phyloP scores from a whole-genome alignment of 2,329 filamentous ascomycete species.

The Exophiala xenobiotica region DNA sequence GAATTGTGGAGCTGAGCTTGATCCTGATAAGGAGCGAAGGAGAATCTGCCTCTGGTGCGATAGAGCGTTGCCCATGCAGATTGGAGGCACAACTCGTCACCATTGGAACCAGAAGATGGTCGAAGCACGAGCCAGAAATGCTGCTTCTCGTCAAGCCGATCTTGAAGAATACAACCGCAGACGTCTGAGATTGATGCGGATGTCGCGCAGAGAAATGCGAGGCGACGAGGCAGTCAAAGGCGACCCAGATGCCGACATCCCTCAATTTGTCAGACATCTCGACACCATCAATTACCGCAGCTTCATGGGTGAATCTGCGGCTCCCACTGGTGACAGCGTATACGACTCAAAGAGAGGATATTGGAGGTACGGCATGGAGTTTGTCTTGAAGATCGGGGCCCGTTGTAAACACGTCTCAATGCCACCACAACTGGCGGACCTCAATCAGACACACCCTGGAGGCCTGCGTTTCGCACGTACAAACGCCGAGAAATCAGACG shows the following conservation, averaged over 20 bases:
- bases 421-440: neutral
- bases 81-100: conserved; percentile 27
- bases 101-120: conserved; percentile 30
- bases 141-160: conserved; percentile 27
- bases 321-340: conserved; percentile 24
- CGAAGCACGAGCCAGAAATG: conserved; percentile 26
- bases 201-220: conserved; percentile 30
- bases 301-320: conserved; percentile 19
- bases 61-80: conserved; percentile 28
- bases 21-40: conserved; percentile 31
- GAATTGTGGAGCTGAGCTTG: conserved; percentile 28
- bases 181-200: conserved; percentile 20
- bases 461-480: conserved; percentile 13
- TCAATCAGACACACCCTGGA: neutral
- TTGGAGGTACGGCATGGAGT: conserved; percentile 25
- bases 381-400: conserved; percentile 16
- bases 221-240: conserved; percentile 27
- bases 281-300: conserved; percentile 30
- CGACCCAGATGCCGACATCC: conserved; percentile 27
- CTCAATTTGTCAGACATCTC: conserved; percentile 29
- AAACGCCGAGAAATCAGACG: conserved; percentile 15
- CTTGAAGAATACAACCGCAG: conserved; percentile 28
- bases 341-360: conserved; percentile 31
- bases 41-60: conserved; percentile 37
- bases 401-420: conserved; percentile 6